Percentiles rank a stretch among this genome's conserved stretches.
These are phyloP conservation scores for Pelargonium citronellum DNA, from an alignment of 441 rosid genomes.

Conservation along the genomic window DNA sequence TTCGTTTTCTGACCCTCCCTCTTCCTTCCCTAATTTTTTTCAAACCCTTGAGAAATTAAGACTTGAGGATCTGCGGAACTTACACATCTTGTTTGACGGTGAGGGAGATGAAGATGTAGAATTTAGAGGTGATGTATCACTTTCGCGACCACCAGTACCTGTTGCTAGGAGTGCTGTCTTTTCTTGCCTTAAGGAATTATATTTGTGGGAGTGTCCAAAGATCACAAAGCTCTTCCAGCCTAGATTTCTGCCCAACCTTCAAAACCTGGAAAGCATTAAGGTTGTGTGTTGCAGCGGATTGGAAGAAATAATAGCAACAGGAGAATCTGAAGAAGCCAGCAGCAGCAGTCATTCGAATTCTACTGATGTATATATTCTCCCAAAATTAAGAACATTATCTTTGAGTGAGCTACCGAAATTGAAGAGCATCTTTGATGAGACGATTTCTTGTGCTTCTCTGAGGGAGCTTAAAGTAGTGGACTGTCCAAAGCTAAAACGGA, in stretches of 20 bases:
- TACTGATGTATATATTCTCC: not conserved
- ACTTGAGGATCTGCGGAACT: no score
- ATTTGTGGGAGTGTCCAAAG: no score
- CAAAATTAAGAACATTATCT: slow-evolving; percentile 8
- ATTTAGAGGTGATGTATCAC: no score
- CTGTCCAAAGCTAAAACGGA: slow-evolving; percentile 22
- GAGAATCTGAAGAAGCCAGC: not conserved
- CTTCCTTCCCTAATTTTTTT: no score
- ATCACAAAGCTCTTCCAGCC: no score
- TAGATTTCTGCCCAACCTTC: slow-evolving; percentile 15
- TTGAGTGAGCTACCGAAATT: slow-evolving; percentile 11
- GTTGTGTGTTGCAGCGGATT: not conserved
- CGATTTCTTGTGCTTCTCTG: slow-evolving; percentile 14
- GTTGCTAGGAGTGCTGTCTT: no score
- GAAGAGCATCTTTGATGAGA: slow-evolving; percentile 17
- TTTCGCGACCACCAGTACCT: no score
- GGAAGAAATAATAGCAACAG: slow-evolving; percentile 21
- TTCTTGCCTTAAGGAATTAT: no score
- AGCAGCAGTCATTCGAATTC: not conserved
- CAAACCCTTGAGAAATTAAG: no score
- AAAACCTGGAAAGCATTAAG: slow-evolving; percentile 13
- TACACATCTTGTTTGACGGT: no score
- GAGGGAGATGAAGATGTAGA: no score
- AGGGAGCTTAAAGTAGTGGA: not conserved
- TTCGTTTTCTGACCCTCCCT: no score